Evolutionary conservation across 345 rosid genomes (phyloP).

Genomic region (Garcia nutans): DNA sequence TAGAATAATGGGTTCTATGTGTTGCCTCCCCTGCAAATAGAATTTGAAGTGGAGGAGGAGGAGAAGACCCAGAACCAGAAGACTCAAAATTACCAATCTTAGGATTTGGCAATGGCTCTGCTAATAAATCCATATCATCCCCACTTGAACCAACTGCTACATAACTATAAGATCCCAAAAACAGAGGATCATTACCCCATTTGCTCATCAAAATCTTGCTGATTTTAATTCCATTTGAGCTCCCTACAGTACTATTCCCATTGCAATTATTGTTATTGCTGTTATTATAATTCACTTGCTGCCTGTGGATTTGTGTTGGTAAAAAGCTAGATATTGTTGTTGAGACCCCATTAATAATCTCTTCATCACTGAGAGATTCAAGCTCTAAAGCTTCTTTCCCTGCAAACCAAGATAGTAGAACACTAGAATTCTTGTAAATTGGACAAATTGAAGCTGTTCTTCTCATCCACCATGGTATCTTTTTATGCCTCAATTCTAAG

Average conservation of each 20-base stretch:
- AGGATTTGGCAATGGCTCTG: constrained; percentile 73
- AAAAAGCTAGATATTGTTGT: constrained; percentile 56
- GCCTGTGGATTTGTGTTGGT: constrained; percentile 14
- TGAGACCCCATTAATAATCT: constrained; percentile 63
- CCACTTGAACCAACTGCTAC: constrained; percentile 91
- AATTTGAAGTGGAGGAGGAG: constrained; percentile 48
- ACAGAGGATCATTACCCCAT: constrained; percentile 90
- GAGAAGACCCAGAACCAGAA: background rate
- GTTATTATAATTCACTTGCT: constrained; percentile 9
- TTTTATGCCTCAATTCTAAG: constrained; percentile 48
- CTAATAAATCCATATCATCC: constrained; percentile 74
- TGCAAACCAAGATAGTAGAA: constrained; percentile 88
- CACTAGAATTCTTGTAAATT: constrained; percentile 63
- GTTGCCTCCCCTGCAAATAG: constrained; percentile 99
- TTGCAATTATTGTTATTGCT: constrained; percentile 32
- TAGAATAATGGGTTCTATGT: constrained; percentile 91
- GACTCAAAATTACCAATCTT: constrained; percentile 19
- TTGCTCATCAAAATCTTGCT: constrained; percentile 63
- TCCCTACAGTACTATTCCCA: constrained; percentile 29
- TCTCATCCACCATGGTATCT: constrained; percentile 95
- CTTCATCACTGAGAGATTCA: constrained; percentile 68
- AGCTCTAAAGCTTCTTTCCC: constrained; percentile 93
- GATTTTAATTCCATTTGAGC: constrained; percentile 34
- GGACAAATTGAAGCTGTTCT: constrained; percentile 79
- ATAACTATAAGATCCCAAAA: constrained; percentile 85